phyloP scores from a whole-genome alignment of 2,329 filamentous ascomycete genomes.

The Rhexocercosporidium sp. region DNA sequence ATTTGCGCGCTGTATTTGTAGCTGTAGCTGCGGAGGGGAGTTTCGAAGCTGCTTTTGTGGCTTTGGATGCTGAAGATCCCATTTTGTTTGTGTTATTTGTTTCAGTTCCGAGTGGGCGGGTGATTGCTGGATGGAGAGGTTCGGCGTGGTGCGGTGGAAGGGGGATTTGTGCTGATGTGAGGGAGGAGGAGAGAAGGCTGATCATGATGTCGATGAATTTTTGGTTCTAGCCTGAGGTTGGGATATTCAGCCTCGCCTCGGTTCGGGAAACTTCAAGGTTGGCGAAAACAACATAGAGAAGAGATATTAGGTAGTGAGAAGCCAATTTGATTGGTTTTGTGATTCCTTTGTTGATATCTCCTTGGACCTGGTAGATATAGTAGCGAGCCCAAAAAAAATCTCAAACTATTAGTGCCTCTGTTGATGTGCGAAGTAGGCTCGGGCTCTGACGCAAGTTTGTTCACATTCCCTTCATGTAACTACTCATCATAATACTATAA shows the following conservation, averaged over 20 bases:
- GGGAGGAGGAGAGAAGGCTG: neutral
- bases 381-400: no score
- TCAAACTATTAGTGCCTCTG: no score
- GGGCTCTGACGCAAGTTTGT: no score
- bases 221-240: neutral
- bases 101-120: neutral
- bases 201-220: constrained; percentile 11
- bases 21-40: constrained; percentile 22
- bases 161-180: neutral
- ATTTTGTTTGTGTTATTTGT: constrained; percentile 23
- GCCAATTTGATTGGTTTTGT: no score
- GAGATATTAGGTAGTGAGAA: no score
- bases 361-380: no score
- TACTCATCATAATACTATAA: no score
- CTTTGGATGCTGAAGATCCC: constrained; percentile 39
- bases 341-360: no score
- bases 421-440: no score
- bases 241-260: constrained; percentile 10
- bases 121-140: neutral
- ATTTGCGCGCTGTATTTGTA: constrained; percentile 36
- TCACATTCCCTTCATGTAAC: no score
- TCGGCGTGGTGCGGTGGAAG: neutral
- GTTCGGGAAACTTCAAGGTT: neutral
- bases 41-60: constrained; percentile 29
- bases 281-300: neutral